phyloP scores from a whole-genome alignment of 768 basidiomycete species.

The Russula virescens region DNA sequence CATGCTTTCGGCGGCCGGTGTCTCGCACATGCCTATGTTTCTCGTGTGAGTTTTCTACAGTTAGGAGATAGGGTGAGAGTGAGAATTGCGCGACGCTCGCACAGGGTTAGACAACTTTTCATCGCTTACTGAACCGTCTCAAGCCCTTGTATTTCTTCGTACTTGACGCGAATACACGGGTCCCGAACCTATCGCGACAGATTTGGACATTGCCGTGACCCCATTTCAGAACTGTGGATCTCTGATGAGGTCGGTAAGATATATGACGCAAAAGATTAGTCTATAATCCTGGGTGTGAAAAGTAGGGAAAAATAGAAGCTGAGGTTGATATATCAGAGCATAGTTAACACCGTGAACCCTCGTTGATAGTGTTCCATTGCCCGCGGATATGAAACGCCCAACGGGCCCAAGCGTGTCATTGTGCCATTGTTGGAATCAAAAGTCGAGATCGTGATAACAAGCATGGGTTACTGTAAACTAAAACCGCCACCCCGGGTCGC shows the following conservation, averaged over 20 bases:
- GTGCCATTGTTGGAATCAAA: too few species aligned
- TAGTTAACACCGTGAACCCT: background rate
- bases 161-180: background rate
- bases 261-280: background rate
- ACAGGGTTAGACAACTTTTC: constrained; percentile 31
- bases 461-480: too few species aligned
- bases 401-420: background rate
- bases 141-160: constrained; percentile 27
- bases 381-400: background rate
- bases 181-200: background rate
- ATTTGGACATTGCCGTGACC: constrained; percentile 13
- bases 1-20: too few species aligned
- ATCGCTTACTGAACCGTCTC: constrained; percentile 34
- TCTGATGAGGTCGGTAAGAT: constrained; percentile 29
- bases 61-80: constrained; percentile 35
- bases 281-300: background rate
- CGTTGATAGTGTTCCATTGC: background rate
- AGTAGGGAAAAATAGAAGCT: background rate
- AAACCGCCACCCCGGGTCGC: too few species aligned
- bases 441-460: too few species aligned
- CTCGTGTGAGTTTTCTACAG: background rate
- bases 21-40: background rate
- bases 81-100: constrained; percentile 30
- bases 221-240: constrained; percentile 32
- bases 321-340: background rate